phyloP scores from a whole-genome alignment of 495 filamentous ascomycete genomes.

The Aspergillus avenaceus region DNA sequence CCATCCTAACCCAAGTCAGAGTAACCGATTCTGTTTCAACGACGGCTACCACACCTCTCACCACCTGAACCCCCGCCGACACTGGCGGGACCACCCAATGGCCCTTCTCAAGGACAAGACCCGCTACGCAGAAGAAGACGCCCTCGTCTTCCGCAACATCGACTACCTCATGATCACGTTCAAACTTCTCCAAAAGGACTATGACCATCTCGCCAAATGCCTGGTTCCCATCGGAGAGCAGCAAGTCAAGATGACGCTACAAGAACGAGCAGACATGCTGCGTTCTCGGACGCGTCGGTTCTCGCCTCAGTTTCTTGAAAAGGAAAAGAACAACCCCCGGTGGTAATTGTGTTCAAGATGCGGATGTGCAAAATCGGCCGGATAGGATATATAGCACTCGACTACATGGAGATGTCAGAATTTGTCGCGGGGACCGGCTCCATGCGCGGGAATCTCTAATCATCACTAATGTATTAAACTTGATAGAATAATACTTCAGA shows the following conservation, averaged over 20 bases:
- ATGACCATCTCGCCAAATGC: conserved; percentile 55
- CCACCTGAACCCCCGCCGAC: conserved; percentile 66
- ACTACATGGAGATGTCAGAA: too few relatives aligned
- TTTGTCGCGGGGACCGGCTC: too few relatives aligned
- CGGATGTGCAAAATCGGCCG: too few relatives aligned
- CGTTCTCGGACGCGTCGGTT: conserved; percentile 58
- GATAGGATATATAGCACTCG: too few relatives aligned
- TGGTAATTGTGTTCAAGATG: too few relatives aligned
- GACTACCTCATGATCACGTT: conserved; percentile 68
- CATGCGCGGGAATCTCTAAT: too few relatives aligned
- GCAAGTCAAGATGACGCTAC: conserved; percentile 57
- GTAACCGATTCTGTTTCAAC: conserved; percentile 71
- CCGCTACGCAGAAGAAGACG: conserved; percentile 54
- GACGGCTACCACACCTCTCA: conserved; percentile 78
- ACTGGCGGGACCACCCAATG: conserved; percentile 70
- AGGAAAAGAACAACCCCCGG: too few relatives aligned
- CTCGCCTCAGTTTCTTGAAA: conserved; percentile 11
- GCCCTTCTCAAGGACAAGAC: conserved; percentile 60
- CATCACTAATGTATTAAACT: too few relatives aligned
- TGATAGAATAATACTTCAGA: too few relatives aligned
- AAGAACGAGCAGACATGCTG: conserved; percentile 59
- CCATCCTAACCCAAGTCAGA: conserved; percentile 35
- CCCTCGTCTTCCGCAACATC: conserved; percentile 67
- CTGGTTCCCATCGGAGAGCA: conserved; percentile 62
- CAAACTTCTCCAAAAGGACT: conserved; percentile 57